Evolutionary conservation across 1,284 basidiomycete genomes (phyloP).

Genomic region (Trametes pubescens): DNA sequence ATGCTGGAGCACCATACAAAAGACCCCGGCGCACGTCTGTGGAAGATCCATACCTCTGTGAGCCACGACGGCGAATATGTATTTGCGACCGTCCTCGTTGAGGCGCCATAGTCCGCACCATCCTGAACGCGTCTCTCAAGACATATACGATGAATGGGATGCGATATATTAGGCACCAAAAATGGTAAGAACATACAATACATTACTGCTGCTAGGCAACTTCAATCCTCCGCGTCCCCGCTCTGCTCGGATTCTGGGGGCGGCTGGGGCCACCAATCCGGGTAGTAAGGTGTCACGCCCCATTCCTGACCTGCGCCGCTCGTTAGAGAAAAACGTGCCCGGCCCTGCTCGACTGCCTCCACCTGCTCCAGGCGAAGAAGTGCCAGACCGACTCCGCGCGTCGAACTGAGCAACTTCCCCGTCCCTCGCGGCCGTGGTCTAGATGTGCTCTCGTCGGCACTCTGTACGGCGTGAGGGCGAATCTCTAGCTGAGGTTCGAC

Average conservation of each 20-base stretch:
- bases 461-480: conserved; percentile 22
- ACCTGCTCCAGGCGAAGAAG: conserved; percentile 76
- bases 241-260: conserved; percentile 8
- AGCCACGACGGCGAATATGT: conserved; percentile 90
- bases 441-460: conserved; percentile 27
- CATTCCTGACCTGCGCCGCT: conserved; percentile 43
- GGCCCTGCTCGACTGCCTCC: conserved; percentile 48
- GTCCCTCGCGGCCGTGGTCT: conserved; percentile 63
- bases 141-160: background rate
- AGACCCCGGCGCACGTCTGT: conserved; percentile 31
- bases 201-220: background rate
- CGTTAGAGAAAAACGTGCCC: conserved; percentile 51
- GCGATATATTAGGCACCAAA: background rate
- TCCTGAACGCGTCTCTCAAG: background rate
- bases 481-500: conserved; percentile 40
- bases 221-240: background rate
- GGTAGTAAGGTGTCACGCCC: conserved; percentile 65
- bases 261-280: conserved; percentile 73
- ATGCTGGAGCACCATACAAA: conserved; percentile 50
- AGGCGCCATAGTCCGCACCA: conserved; percentile 37
- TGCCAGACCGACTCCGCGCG: conserved; percentile 69
- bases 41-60: conserved; percentile 69
- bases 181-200: background rate
- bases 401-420: conserved; percentile 70
- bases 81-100: conserved; percentile 76